Evolutionary conservation across 1,139 yeast genomes (phyloP), one percentile per base, ranked within the genome.

Genomic region (Lodderomyces metapsilosis): DNA sequence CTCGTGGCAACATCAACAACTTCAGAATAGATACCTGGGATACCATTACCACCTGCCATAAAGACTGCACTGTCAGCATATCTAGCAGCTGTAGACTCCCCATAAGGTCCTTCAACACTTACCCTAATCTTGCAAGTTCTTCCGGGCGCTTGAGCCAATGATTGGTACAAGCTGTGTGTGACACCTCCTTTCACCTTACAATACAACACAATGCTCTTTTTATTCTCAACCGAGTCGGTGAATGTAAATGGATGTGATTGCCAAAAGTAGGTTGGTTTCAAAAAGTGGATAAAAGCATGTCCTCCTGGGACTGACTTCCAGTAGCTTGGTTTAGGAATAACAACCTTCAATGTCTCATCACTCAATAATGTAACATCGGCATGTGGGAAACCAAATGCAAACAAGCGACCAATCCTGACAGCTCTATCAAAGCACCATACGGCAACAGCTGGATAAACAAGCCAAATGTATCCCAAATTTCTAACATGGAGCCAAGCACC

Each of bases 241-340:
- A 62, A 64, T 0, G 74, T 65, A 46, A 69, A 69, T 4, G 75
- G 74, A 48, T 69, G 75, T 1, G 73, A 66, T 48, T 69, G 75
- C 71, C 71, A 69, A 49, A 69, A 69, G 42, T 58, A 62, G n/a
- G 57, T 44, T 5, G 63, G 63, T 36, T 58, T 57, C 28, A 73
- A 42, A 52, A 78, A 76, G 47, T 74, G 68, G 31, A 78, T 59
- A 43, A 71, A 78, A 0, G 77, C 80, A 53, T 76, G 79, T 1
- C 78, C 75, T 33, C 81, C 82, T 8, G 79, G 76, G 35, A 60
- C 52, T 1, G 72, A 52, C 15, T 58, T 54, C 78, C 78, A 75
- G 44, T 61, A 56, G 2, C 48, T 52, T 13, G 77, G 75, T 37
- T 60, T 69, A 2, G 76, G 73, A 3, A 74, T 60, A 3, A 57